Evolutionary conservation across 2,329 filamentous ascomycete genomes (phyloP).

Genomic region (Aspergillus latus): DNA sequence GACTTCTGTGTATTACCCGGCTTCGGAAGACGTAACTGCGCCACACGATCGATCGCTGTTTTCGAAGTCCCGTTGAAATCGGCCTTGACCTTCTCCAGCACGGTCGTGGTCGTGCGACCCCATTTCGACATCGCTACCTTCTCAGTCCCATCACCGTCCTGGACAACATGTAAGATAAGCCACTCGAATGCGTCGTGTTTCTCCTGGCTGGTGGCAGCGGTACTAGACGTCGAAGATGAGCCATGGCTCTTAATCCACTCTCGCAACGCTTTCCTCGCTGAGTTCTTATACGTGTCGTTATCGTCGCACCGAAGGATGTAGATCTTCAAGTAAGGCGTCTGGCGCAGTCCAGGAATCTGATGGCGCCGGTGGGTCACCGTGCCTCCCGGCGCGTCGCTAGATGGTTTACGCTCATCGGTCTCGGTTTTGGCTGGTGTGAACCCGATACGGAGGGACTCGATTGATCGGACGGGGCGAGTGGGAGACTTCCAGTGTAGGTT

Average conservation of each 20-base stretch:
- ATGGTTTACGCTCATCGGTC: constrained; percentile 34
- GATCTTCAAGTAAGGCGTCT: constrained; percentile 91
- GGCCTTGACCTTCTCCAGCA: constrained; percentile 83
- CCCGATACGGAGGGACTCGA: constrained; percentile 87
- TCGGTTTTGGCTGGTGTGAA: constrained; percentile 64
- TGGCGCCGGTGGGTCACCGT: constrained; percentile 65
- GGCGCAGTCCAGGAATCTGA: constrained; percentile 89
- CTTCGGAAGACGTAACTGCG: constrained; percentile 75
- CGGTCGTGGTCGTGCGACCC: constrained; percentile 74
- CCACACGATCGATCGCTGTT: constrained; percentile 70
- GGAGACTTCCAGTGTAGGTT: constrained; percentile 98
- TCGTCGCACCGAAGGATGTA: constrained; percentile 91
- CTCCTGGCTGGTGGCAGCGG: constrained; percentile 65
- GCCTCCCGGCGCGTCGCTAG: constrained; percentile 38
- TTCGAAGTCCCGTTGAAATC: constrained; percentile 86
- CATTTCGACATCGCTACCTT: constrained; percentile 70
- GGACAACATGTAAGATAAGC: constrained; percentile 90
- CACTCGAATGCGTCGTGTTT: constrained; percentile 97
- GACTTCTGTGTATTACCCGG: constrained; percentile 58
- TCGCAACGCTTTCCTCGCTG: constrained; percentile 72
- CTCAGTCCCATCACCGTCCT: constrained; percentile 69
- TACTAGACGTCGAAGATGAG: constrained; percentile 46
- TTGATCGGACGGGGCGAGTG: constrained; percentile 84
- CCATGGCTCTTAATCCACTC: constrained; percentile 88
- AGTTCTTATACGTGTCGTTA: constrained; percentile 86